Conservation (phyloP, 495 filamentous ascomycete genomes). For the Penicillium nucicola region DNA sequence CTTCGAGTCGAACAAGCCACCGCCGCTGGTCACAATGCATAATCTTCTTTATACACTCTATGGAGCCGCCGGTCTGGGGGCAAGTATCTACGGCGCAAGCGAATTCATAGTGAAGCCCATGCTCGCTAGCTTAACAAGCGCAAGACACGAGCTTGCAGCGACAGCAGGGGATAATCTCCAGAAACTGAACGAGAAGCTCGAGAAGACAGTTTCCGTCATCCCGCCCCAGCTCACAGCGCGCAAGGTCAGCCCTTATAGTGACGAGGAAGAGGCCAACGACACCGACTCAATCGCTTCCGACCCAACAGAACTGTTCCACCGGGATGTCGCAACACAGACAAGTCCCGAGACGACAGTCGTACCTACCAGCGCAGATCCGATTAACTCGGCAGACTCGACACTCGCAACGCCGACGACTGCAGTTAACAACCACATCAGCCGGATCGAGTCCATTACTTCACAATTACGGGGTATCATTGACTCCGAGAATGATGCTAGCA, state of each 20-base stretch:
- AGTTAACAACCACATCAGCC: constrained; percentile 37
- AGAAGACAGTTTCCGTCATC: constrained; percentile 61
- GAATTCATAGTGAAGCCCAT: constrained; percentile 83
- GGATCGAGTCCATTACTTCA: constrained; percentile 46
- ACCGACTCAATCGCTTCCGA: constrained; percentile 52
- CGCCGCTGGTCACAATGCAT: constrained; percentile 73
- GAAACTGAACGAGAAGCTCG: constrained; percentile 72
- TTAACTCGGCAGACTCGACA: constrained; percentile 7
- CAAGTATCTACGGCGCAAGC: constrained; percentile 74
- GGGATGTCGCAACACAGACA: constrained; percentile 86
- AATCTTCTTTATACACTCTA: constrained; percentile 78
- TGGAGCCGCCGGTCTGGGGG: constrained; percentile 64
- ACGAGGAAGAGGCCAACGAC: constrained; percentile 43
- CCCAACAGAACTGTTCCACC: constrained; percentile 85
- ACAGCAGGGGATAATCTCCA: constrained; percentile 62
- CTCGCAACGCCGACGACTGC: constrained; percentile 22
- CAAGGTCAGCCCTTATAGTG: constrained; percentile 15
- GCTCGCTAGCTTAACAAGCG: constrained; percentile 65
- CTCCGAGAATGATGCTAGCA: constrained; percentile 42
- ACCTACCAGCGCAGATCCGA: constrained; percentile 9
- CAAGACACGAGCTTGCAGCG: constrained; percentile 76
- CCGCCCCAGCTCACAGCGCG: constrained; percentile 42
- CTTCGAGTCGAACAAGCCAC: constrained; percentile 57
- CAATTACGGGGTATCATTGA: constrained; percentile 53
- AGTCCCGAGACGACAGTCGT: constrained; percentile 47